These are phyloP conservation scores for Phytophthora citrophthora DNA, from an alignment of 352 stramenopile genomes.

Conservation along the genomic window DNA sequence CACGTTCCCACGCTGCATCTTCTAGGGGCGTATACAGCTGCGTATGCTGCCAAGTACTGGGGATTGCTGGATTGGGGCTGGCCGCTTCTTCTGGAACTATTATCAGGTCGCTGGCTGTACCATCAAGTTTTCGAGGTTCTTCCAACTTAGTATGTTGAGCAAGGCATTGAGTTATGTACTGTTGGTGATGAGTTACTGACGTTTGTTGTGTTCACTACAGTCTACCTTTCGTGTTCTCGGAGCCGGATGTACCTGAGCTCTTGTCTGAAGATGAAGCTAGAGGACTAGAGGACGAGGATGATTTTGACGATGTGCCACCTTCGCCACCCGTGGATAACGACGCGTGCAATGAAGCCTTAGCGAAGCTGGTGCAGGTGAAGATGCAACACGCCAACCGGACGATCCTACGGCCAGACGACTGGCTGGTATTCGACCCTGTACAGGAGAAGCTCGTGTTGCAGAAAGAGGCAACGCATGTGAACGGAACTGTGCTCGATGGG, in stretches of 20 bases:
- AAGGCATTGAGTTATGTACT: background rate
- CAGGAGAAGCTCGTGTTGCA: conserved; percentile 65
- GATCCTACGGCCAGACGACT: conserved; percentile 68
- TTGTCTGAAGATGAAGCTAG: conserved; percentile 57
- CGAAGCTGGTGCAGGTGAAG: conserved; percentile 72
- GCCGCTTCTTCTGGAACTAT: conserved; percentile 52
- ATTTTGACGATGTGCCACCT: conserved; percentile 27
- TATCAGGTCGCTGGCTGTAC: conserved; percentile 65
- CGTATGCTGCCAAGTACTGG: conserved; percentile 41
- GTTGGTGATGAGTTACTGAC: conserved; percentile 7
- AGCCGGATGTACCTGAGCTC: conserved; percentile 66
- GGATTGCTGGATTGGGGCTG: conserved; percentile 52
- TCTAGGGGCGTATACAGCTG: conserved; percentile 35
- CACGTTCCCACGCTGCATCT: conserved; percentile 56
- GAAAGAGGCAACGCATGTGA: conserved; percentile 35
- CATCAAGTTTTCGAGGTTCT: conserved; percentile 58
- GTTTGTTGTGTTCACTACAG: conserved; percentile 23
- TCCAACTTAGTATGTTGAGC: conserved; percentile 53
- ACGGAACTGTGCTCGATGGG: conserved; percentile 17
- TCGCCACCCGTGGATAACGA: conserved; percentile 36
- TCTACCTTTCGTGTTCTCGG: conserved; percentile 58
- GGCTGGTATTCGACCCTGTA: conserved; percentile 79
- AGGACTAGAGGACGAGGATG: conserved; percentile 22
- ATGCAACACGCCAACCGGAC: conserved; percentile 54
- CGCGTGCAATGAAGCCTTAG: conserved; percentile 49